Base-by-base conservation (phyloP, 176 grass and related monocot species). In the Oropetium thomaeum region DNA sequence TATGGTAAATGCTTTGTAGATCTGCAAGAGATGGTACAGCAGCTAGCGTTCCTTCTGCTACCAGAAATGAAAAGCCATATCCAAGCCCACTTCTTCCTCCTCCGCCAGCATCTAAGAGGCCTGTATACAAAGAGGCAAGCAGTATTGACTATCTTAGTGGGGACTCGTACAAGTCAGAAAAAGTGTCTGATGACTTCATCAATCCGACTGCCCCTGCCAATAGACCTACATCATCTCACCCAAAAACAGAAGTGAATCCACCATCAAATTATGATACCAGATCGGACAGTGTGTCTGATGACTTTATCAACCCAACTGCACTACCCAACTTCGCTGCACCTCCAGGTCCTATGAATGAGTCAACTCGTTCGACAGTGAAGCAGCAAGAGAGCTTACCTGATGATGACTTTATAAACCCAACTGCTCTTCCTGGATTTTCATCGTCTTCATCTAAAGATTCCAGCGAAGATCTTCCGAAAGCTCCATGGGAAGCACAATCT, bases 61-160 rank as follows among this genome's bases (percentile, higher is more conserved):
- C 70, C 3, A 86, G 58, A 69, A 87, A 75, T 73, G 87, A 73
- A 55, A 89, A 43, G 78, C 42, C 82, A 32, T 82, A 64, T 34
- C 67, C 84, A 76, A 89, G 81, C 64, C 80, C 84, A n/a, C 78
- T 87, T 82, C 78, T 94, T 77, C 86, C 91, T 79, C 95, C 94
- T 26, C 93, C 95, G 26, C 91, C 95, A 39, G 62, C 61, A 17
- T 85, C 95, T 29, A 89, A 89, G 62, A 91, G 80, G 67, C 89
- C 95, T 71, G 64, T 94, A 52, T 77, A 71, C 30, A 78, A 74
- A 41, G 83, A 86, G 65, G 55, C 78, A 45, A 71, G 76, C 35
- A 65, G 60, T 49, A 39, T 87, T 2, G 87, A 93, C 73, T 93
- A 84, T 82, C 87, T 93, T 44, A 93, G 87, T 58, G 87, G 87